Evolutionary conservation across 2,329 filamentous ascomycete species (phyloP).

Genomic region (Gaeumannomyces sp.): DNA sequence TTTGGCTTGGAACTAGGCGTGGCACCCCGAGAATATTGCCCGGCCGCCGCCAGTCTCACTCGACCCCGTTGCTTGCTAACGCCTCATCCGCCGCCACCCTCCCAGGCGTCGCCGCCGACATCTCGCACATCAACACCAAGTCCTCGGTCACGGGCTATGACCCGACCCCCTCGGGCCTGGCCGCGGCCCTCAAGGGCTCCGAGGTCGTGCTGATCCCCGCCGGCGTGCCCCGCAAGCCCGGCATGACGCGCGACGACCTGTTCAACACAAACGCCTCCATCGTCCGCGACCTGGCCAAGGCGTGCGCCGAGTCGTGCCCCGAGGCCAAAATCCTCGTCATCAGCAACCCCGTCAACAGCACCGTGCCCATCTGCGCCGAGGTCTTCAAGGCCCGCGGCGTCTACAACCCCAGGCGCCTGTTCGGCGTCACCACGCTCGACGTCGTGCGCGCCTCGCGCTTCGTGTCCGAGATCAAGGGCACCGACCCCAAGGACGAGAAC

Average conservation of each 20-base stretch:
- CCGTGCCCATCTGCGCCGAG: constrained; percentile 94
- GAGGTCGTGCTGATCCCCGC: constrained; percentile 97
- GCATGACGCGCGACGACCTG: constrained; percentile 99
- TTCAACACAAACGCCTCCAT: constrained; percentile 99
- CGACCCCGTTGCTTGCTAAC: no score
- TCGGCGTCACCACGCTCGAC: constrained; percentile 98
- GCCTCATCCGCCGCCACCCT: neutral
- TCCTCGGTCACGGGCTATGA: constrained; percentile 88
- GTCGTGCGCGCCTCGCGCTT: constrained; percentile 97
- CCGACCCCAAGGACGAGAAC: constrained; percentile 86
- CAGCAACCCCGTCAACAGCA: constrained; percentile 99
- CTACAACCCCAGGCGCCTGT: constrained; percentile 99
- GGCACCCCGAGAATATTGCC: no score
- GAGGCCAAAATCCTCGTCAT: constrained; percentile 96
- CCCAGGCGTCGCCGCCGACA: constrained; percentile 91
- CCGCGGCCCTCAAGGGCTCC: constrained; percentile 72
- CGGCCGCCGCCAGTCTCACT: no score
- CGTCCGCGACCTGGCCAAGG: constrained; percentile 96
- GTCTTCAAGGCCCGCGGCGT: constrained; percentile 92
- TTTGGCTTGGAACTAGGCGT: neutral
- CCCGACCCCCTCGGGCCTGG: constrained; percentile 67
- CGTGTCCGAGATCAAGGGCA: constrained; percentile 88
- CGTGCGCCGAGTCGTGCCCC: constrained; percentile 78
- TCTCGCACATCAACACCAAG: constrained; percentile 99
- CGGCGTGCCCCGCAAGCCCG: constrained; percentile 97